Conservation (phyloP, 768 basidiomycete species). For the Sporobolomyces roseus region DNA sequence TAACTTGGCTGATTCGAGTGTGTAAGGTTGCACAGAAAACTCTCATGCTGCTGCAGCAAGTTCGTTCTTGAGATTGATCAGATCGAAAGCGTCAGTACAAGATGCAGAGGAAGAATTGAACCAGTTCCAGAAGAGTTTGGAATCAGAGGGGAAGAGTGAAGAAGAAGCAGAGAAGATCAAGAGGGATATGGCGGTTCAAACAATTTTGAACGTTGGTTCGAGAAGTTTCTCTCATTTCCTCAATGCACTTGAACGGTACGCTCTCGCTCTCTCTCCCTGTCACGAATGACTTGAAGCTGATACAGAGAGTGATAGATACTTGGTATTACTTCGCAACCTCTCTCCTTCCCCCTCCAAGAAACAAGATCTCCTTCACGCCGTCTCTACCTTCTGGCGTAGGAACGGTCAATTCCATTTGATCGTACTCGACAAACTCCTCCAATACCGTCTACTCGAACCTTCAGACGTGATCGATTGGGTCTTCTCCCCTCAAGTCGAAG, state of each 20-base stretch:
- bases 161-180: slow-evolving; percentile 65
- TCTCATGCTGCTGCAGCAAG: slow-evolving; percentile 76
- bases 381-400: slow-evolving; percentile 74
- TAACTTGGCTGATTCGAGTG: too few species aligned
- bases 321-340: slow-evolving; percentile 51
- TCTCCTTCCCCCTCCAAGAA: slow-evolving; percentile 58
- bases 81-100: slow-evolving; percentile 61
- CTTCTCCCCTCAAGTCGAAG: slow-evolving; percentile 6
- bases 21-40: slow-evolving; percentile 65
- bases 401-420: slow-evolving; percentile 83
- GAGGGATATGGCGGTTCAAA: slow-evolving; percentile 78
- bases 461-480: slow-evolving; percentile 67
- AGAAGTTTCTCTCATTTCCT: slow-evolving; percentile 96
- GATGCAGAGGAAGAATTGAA: slow-evolving; percentile 74
- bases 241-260: slow-evolving; percentile 95
- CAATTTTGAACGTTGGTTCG: slow-evolving; percentile 82
- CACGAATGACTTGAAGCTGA: neutral
- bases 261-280: slow-evolving; percentile 22
- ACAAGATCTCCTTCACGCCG: slow-evolving; percentile 62
- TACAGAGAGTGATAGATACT: slow-evolving; percentile 43
- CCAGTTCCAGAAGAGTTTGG: slow-evolving; percentile 67
- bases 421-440: slow-evolving; percentile 95
- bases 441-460: slow-evolving; percentile 95
- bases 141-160: slow-evolving; percentile 60
- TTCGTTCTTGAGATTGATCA: slow-evolving; percentile 70